Base-by-base conservation (phyloP, 805 yeast species). In the Lachancea dasiensis region DNA sequence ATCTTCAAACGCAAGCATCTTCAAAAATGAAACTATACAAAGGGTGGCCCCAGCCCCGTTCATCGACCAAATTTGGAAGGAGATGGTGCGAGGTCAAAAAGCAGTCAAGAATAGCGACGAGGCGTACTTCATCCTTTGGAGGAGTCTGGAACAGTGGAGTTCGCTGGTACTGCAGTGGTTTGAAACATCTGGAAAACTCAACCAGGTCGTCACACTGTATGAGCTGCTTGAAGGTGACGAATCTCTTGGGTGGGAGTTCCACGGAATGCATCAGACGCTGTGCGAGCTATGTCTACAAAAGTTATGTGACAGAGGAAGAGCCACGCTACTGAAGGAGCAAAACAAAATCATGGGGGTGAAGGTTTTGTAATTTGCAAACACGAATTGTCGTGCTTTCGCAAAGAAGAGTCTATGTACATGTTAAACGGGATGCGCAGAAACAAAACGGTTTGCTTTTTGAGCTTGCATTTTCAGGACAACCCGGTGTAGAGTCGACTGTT, bases 261-360 rank as follows among this genome's bases (percentile, higher is more conserved):
- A 69, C 38, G 76, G 76, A 10, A 70, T 87, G 47, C 86, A 84
- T 47, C 65, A 72, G 25, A 52, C 56, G 10, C 52, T 86, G 10
- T 58, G 89, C 40, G 64, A 69, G 8, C 63, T 64, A 43, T 76
- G 81, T 2, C 54, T 86, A 13, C 74, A 72, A 19, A 66, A 70
- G 0, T 60, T 90, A 46, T 79, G 75, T 8, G 75, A 75, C 40
- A 72, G 79, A 44, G 84, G 84, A 3, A 73, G 81, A 48, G 95
- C 92, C 2, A 85, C 79, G 34, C 55, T 84, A 15, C 60, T 89
- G 59, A 78, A 77, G 59, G 82, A 76, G 33, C 81, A 79, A 27
- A 79, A 78, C 5, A 70, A 68, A 36, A 73, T 82, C 16, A 81
- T 81, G 2, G 97, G 95, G 16, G 83, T 89, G 4, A 90, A 90